Evolutionary conservation across 1,284 basidiomycete species (phyloP), one percentile per base, ranked within the genome.

Genomic region (Hypsizygus ulmarius): DNA sequence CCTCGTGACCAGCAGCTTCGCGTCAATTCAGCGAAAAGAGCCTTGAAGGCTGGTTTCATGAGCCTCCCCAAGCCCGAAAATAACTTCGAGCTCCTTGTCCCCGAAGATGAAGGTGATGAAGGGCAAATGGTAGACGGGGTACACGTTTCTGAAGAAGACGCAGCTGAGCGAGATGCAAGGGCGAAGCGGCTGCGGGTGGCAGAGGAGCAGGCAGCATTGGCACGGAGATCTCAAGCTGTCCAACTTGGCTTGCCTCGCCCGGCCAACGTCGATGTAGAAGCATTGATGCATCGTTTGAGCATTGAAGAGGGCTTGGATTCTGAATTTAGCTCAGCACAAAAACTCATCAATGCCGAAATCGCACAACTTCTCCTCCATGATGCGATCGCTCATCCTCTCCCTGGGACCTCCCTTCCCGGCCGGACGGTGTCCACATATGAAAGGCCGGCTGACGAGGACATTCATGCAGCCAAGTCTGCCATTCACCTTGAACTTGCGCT

Each of bases 21-120:
- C 12, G 65, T 70, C 14, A 77, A 77, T 48, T 81, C 84, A 33
- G 75, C 80, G 9, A 88, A 89, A 62, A 78, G 83, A 36, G 82
- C 87, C 1, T 77, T 98, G 43, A 79, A 87, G 58, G 79, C 84
- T 14, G 90, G 90, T 1, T 97, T 99, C 66, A 79, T 79, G 64
- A 84, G 72, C 52, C 74, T 99, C 12, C 97, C 97, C 0, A 86
- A 84, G 56, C 95, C 97, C 0, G 93, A 97, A 72, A 99, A 99
- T 66, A 96, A 99, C 68, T 99, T 98, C 61, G 95, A 99, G 68
- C 73, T 99, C 36, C 81, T 96, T 18, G 84, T 97, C 3, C 93
- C 93, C 3, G 91, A 93, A 55, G 87, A 90, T 18, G 93, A 78
- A 11, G 81, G 78, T 8, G 81, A 81, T 15, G 51, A 42, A 9